Evolutionary conservation across 345 rosid species (phyloP).

Genomic region (Barbarea vulgaris): DNA sequence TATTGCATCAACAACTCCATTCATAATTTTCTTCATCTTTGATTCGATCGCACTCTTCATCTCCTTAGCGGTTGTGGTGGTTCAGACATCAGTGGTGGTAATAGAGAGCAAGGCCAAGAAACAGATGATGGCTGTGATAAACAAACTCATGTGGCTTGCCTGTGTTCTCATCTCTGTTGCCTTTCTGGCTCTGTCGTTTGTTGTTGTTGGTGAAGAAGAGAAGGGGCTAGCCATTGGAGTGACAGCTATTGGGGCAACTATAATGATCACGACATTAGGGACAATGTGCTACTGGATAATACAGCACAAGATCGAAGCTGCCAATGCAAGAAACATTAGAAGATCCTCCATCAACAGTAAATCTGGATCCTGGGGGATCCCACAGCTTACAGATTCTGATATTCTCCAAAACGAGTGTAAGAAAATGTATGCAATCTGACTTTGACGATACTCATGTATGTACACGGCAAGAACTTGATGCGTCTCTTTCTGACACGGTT

Average conservation of each 20-base stretch:
- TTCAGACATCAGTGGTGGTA: constrained; percentile 86
- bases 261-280: constrained; percentile 82
- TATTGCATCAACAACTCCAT: constrained; percentile 58
- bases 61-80: constrained; percentile 83
- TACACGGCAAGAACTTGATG: constrained; percentile 3
- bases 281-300: constrained; percentile 90
- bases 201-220: constrained; percentile 73
- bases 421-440: constrained; percentile 82
- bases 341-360: constrained; percentile 61
- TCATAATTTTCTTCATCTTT: constrained; percentile 71
- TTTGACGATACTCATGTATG: constrained; percentile 11
- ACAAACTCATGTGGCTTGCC: constrained; percentile 93
- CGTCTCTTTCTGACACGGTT: constrained; percentile 10
- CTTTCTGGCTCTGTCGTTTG: constrained; percentile 66
- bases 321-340: constrained; percentile 62
- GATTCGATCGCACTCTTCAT: constrained; percentile 84
- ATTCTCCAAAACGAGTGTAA: constrained; percentile 59
- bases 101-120: constrained; percentile 90
- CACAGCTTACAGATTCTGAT: constrained; percentile 68
- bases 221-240: constrained; percentile 72
- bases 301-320: constrained; percentile 70
- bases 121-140: constrained; percentile 84
- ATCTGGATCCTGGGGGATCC: constrained; percentile 61
- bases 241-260: constrained; percentile 70
- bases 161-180: constrained; percentile 79